These are phyloP conservation scores for Eucalyptus dawsonii DNA, from an alignment of 345 rosid species.

Conservation along the genomic window DNA sequence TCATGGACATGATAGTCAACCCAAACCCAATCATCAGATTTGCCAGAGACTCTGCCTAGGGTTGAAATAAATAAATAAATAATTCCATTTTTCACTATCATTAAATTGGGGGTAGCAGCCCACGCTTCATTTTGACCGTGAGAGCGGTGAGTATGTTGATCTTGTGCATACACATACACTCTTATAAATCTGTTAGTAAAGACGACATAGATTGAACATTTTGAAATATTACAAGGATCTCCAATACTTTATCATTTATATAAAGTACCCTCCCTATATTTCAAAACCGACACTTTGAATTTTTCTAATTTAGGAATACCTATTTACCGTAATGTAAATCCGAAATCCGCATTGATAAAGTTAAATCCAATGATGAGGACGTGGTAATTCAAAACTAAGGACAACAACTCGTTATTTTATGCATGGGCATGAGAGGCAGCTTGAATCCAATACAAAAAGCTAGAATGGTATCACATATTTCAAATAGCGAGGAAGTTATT, in stretches of 20 bases:
- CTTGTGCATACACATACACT: neutral
- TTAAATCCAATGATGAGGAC: neutral
- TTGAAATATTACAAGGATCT: neutral
- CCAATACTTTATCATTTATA: neutral
- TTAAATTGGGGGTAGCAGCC: neutral
- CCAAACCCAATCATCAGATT: neutral
- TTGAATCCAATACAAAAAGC: neutral
- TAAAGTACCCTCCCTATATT: neutral
- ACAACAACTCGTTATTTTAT: neutral
- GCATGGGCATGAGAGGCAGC: neutral
- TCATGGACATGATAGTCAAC: neutral
- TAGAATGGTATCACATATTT: neutral
- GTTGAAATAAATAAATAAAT: neutral
- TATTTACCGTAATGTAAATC: neutral
- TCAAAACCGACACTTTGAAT: neutral
- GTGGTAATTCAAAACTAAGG: neutral
- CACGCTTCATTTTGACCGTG: neutral
- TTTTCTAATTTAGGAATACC: accelerated
- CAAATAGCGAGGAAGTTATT: neutral
- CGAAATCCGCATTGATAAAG: neutral
- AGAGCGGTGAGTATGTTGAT: neutral
- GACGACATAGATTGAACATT: neutral
- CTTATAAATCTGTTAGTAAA: neutral
- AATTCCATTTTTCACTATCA: neutral
- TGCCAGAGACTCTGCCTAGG: neutral